Evolutionary conservation across 345 rosid species (phyloP).

Genomic region (Odontarrhena argentea): DNA sequence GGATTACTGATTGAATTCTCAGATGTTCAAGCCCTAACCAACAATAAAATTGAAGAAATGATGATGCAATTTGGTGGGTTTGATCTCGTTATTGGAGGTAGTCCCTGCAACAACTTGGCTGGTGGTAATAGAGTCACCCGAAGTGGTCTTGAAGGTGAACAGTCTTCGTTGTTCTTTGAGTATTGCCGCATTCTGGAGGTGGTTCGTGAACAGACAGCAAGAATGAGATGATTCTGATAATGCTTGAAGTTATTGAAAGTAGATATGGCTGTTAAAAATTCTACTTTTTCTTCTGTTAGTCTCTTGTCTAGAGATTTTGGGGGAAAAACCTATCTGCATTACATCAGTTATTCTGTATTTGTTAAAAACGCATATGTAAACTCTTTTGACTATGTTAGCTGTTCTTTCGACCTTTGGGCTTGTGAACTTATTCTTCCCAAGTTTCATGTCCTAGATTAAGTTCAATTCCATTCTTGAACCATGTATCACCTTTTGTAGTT

Average conservation of each 20-base stretch:
- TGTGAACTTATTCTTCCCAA: no score
- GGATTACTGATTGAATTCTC: slow-evolving; percentile 59
- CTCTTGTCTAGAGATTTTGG: not conserved
- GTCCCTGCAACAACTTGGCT: slow-evolving; percentile 89
- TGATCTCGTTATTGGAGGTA: slow-evolving; percentile 88
- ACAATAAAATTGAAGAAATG: slow-evolving; percentile 49
- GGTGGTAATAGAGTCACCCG: slow-evolving; percentile 79
- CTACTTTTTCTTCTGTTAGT: not conserved
- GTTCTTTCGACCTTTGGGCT: no score
- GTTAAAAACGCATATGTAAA: no score
- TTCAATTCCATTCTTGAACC: no score
- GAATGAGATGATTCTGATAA: slow-evolving; percentile 18
- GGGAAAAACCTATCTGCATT: no score
- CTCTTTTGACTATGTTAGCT: no score
- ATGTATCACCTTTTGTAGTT: no score
- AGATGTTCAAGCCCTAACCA: slow-evolving; percentile 57
- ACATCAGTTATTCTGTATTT: no score
- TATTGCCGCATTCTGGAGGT: slow-evolving; percentile 65
- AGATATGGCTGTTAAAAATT: not conserved
- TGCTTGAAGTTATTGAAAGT: not conserved
- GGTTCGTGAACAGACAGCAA: slow-evolving; percentile 39
- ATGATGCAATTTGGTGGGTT: slow-evolving; percentile 67
- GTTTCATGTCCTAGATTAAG: no score
- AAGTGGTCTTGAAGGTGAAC: slow-evolving; percentile 81
- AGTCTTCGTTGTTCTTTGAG: slow-evolving; percentile 79